Conservation (phyloP, 345 rosid species). For the Reutealis trisperma region DNA sequence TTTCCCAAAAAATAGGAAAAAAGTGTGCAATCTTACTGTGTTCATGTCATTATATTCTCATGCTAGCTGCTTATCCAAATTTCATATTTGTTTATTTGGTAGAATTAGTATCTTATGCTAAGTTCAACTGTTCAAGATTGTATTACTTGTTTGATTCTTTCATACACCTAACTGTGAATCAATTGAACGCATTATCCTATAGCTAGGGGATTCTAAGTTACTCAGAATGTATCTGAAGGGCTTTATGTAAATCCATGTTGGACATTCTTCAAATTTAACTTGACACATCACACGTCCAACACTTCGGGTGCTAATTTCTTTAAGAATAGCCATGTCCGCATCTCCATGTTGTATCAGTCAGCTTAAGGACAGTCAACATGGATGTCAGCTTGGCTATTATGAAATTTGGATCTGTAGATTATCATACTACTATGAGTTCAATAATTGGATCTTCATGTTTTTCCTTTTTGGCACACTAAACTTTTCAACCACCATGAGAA, state of each 20-base stretch:
- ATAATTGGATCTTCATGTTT: background rate
- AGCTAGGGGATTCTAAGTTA: background rate
- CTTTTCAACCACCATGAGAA: background rate
- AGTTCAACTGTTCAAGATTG: background rate
- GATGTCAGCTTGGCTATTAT: background rate
- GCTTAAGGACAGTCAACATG: background rate
- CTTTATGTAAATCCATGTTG: too few relatives aligned
- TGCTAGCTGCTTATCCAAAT: background rate
- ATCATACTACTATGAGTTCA: background rate
- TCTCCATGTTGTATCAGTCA: too few relatives aligned
- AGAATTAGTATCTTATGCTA: background rate
- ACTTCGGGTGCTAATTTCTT: too few relatives aligned
- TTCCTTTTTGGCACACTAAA: background rate
- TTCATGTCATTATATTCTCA: background rate
- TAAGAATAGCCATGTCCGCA: too few relatives aligned
- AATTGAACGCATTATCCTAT: background rate
- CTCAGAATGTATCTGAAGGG: background rate
- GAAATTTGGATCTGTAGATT: too few relatives aligned
- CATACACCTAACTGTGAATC: background rate
- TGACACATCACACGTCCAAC: too few relatives aligned
- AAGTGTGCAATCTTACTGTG: background rate
- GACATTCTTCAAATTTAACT: too few relatives aligned
- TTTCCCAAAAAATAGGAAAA: background rate
- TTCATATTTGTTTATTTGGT: background rate
- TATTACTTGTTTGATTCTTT: background rate